Conservation (phyloP, 768 basidiomycete species). For the Amanita inopinata region DNA sequence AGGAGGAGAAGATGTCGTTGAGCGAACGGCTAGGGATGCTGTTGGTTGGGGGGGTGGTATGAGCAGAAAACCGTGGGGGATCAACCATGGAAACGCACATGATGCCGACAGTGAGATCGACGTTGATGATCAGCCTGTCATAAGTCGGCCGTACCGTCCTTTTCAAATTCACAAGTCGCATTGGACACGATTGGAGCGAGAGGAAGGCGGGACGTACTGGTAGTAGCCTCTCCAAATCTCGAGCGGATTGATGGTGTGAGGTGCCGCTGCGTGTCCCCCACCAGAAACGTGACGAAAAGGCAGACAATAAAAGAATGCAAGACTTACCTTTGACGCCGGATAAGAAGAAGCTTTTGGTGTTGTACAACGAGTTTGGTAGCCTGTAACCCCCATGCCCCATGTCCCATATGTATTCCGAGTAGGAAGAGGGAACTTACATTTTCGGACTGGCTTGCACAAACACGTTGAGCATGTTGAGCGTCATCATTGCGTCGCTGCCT, state of each 20-base stretch:
- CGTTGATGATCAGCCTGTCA: not conserved
- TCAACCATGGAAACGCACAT: not conserved
- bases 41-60: not conserved
- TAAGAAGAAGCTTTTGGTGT: constrained; percentile 4
- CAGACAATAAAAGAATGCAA: not conserved
- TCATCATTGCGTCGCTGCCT: constrained; percentile 1
- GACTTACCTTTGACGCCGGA: not conserved
- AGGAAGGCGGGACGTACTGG: not conserved
- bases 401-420: not conserved
- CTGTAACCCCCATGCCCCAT: not conserved
- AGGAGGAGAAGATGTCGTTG: not conserved
- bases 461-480: constrained; percentile 7
- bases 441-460: constrained; percentile 6
- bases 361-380: constrained; percentile 5
- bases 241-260: too few species aligned
- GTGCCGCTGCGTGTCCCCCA: too few species aligned
- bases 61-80: not conserved
- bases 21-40: constrained; percentile 2
- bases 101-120: not conserved
- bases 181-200: not conserved
- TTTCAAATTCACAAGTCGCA: not conserved
- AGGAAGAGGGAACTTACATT: not conserved
- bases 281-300: not conserved
- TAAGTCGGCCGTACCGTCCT: constrained; percentile 8
- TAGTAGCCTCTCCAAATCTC: constrained; percentile 7